These are phyloP conservation scores for Vitis vinifera DNA, from an alignment of 164 flowering plant species.

Conservation along the genomic window DNA sequence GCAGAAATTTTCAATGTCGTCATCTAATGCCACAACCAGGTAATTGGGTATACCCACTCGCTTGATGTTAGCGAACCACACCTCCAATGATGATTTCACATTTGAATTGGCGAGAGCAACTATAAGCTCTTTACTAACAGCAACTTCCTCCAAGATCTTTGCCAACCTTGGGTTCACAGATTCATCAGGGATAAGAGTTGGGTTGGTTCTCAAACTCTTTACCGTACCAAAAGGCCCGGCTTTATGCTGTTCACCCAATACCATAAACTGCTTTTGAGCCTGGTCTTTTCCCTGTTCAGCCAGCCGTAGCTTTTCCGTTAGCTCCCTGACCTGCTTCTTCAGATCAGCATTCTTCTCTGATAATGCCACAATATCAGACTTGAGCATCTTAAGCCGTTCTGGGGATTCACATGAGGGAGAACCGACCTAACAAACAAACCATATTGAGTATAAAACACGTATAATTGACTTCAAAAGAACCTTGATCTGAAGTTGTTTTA, in stretches of 20 bases:
- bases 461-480: neutral
- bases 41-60: constrained; percentile 74
- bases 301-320: constrained; percentile 56
- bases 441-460: neutral
- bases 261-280: constrained; percentile 57
- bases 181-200: constrained; percentile 73
- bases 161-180: constrained; percentile 85
- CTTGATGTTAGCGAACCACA: constrained; percentile 80
- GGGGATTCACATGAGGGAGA: constrained; percentile 61
- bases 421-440: constrained; percentile 34
- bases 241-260: constrained; percentile 56
- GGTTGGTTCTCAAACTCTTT: constrained; percentile 76
- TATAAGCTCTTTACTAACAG: constrained; percentile 71
- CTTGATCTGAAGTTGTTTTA: neutral
- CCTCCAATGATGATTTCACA: constrained; percentile 71
- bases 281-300: constrained; percentile 65
- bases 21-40: constrained; percentile 84
- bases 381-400: constrained; percentile 52
- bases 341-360: constrained; percentile 63
- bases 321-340: constrained; percentile 65
- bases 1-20: constrained; percentile 31
- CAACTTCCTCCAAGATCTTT: constrained; percentile 61
- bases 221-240: constrained; percentile 95
- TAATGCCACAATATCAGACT: constrained; percentile 43
- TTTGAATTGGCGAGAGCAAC: constrained; percentile 82